phyloP scores from a whole-genome alignment of 148 eudicot genomes.

The Beta vulgaris region DNA sequence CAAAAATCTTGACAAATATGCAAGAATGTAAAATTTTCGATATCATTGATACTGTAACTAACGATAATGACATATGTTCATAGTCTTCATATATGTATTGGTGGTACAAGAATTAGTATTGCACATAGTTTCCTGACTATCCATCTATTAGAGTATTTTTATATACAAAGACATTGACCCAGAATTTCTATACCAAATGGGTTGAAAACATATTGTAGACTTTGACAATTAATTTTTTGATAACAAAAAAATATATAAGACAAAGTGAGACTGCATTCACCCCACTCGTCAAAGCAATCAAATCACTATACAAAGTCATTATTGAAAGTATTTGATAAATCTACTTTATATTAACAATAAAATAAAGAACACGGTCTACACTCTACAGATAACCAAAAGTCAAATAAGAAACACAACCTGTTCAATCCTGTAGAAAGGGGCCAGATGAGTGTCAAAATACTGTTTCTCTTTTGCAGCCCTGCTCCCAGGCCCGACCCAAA shows the following conservation, averaged over 20 bases:
- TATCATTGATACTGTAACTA: neutral
- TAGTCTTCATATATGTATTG: neutral
- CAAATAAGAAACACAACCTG: slow-evolving; percentile 48
- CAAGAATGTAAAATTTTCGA: neutral
- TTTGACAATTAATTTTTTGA: neutral
- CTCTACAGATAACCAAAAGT: slow-evolving; percentile 13
- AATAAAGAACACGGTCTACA: neutral
- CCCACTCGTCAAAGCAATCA: neutral
- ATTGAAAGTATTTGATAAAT: neutral
- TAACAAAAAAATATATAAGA: neutral
- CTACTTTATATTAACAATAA: neutral
- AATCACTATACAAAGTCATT: neutral
- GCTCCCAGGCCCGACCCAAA: slow-evolving; percentile 98
- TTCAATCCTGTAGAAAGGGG: slow-evolving; percentile 98
- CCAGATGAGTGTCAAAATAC: slow-evolving; percentile 86
- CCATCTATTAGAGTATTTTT: neutral
- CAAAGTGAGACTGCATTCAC: neutral
- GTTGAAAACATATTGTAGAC: neutral
- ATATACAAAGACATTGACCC: no score
- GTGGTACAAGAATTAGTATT: neutral
- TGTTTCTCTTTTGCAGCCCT: slow-evolving; percentile 88
- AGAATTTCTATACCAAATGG: neutral
- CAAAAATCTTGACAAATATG: neutral
- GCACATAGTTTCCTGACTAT: neutral
- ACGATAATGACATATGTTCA: neutral